A percentile compares a stretch with the other conserved stretches of the same genome.
Conservation (phyloP, 352 stramenopile genomes). For the Hyaloperonospora brassicae region DNA sequence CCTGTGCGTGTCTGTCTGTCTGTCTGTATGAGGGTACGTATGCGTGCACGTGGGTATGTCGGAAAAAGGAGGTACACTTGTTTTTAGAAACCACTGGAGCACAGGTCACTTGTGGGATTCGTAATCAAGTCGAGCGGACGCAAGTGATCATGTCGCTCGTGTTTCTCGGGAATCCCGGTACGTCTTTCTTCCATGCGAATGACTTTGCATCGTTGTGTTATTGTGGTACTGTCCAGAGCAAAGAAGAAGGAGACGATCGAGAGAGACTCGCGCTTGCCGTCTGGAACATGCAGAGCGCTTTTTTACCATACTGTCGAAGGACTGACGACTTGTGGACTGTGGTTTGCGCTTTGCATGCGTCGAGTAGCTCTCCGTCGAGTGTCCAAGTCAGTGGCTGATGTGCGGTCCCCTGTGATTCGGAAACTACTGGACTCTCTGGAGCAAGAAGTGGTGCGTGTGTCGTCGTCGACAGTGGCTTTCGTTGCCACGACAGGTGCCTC, state of each 20-base stretch:
- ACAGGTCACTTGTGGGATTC: neutral
- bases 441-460: constrained; percentile 44
- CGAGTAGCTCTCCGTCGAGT: constrained; percentile 51
- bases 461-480: too few species aligned
- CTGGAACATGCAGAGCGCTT: neutral
- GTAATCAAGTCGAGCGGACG: constrained; percentile 13
- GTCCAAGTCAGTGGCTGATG: constrained; percentile 58
- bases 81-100: neutral
- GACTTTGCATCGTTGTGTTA: neutral
- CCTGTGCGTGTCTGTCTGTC: neutral
- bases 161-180: constrained; percentile 66
- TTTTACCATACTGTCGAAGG: neutral
- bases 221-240: neutral
- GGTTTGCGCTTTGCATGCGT: neutral
- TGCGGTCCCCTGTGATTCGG: constrained; percentile 37
- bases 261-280: neutral
- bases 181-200: constrained; percentile 6
- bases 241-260: too few species aligned
- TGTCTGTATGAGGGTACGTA: neutral
- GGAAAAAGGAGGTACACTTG: too few species aligned
- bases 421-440: constrained; percentile 55
- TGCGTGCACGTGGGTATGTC: too few species aligned
- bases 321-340: constrained; percentile 11
- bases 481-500: too few species aligned
- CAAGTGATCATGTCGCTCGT: constrained; percentile 40